Percentiles rank a stretch among this genome's conserved stretches.
Conservation (phyloP, 176 grass and related monocot species). For the Dactylis glomerata region DNA sequence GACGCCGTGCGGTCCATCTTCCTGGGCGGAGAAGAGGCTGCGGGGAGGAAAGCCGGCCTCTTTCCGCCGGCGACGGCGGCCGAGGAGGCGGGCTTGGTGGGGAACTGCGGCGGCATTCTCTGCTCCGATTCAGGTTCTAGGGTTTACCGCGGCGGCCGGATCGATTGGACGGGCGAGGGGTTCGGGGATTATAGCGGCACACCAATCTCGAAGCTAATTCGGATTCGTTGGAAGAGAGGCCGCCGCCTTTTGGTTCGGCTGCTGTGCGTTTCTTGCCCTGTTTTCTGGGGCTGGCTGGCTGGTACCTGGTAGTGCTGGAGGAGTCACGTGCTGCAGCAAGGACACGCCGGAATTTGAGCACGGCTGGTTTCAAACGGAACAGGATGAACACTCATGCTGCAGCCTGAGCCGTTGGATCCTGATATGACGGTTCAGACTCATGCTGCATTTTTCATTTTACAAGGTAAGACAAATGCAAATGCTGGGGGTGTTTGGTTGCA, state of each 20-base stretch:
- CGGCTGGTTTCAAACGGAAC: neutral
- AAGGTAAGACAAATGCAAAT: too few species aligned
- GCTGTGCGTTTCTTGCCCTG: too few species aligned
- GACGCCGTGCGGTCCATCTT: constrained; percentile 23
- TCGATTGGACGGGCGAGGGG: neutral
- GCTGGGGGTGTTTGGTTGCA: too few species aligned
- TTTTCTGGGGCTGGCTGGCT: too few species aligned
- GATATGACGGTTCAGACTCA: neutral
- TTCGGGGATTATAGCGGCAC: neutral
- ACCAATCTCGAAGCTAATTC: neutral
- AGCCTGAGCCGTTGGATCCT: neutral
- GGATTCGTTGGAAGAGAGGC: neutral
- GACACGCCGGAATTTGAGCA: neutral
- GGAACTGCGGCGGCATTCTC: constrained; percentile 20
- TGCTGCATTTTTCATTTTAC: too few species aligned
- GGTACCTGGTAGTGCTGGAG: neutral
- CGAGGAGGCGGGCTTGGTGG: neutral
- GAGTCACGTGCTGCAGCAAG: neutral
- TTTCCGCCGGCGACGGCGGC: neutral
- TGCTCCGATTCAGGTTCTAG: neutral
- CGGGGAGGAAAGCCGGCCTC: neutral
- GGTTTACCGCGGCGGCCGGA: neutral
- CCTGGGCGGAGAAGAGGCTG: neutral
- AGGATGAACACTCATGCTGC: neutral
- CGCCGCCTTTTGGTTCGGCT: neutral